Conservation (phyloP, 2,329 filamentous ascomycete species). For the Xylariales sp. region DNA sequence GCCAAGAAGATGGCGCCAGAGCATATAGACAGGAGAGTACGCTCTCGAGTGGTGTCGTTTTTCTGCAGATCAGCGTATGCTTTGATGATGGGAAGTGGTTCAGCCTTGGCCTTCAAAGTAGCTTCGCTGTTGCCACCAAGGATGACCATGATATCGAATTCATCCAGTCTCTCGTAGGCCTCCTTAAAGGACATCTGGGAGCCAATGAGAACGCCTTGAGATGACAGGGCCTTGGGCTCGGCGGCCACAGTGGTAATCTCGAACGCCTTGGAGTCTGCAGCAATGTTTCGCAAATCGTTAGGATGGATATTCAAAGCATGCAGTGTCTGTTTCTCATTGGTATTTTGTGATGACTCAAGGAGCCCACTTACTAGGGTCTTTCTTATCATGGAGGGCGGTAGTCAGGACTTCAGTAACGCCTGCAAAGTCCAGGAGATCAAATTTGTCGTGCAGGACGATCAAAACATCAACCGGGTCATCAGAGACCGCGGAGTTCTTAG, state of each 20-base stretch:
- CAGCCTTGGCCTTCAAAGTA: conserved; percentile 61
- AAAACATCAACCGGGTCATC: conserved; percentile 58
- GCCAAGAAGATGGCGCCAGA: conserved; percentile 76
- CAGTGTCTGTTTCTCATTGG: no score
- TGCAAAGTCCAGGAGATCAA: conserved; percentile 55
- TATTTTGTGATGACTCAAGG: no score
- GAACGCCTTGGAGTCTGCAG: conserved; percentile 50
- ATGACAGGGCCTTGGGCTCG: conserved; percentile 51
- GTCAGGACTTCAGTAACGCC: conserved; percentile 50
- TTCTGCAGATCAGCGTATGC: conserved; percentile 77
- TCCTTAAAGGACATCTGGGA: conserved; percentile 77
- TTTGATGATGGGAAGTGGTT: conserved; percentile 68
- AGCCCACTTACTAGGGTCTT: conserved; percentile 48
- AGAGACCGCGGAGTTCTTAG: conserved; percentile 54
- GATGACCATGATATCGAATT: conserved; percentile 77
- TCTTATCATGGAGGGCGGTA: conserved; percentile 46
- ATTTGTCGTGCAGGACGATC: conserved; percentile 56
- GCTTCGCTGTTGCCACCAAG: conserved; percentile 65
- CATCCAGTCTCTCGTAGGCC: conserved; percentile 66
- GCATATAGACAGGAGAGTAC: conserved; percentile 76
- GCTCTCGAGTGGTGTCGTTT: conserved; percentile 73
- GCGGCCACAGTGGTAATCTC: conserved; percentile 51
- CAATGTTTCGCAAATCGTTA: no score
- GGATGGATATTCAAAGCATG: no score
- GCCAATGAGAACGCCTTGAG: conserved; percentile 64